phyloP scores from a whole-genome alignment of 345 rosid genomes.

The Carallia pectinifolia region DNA sequence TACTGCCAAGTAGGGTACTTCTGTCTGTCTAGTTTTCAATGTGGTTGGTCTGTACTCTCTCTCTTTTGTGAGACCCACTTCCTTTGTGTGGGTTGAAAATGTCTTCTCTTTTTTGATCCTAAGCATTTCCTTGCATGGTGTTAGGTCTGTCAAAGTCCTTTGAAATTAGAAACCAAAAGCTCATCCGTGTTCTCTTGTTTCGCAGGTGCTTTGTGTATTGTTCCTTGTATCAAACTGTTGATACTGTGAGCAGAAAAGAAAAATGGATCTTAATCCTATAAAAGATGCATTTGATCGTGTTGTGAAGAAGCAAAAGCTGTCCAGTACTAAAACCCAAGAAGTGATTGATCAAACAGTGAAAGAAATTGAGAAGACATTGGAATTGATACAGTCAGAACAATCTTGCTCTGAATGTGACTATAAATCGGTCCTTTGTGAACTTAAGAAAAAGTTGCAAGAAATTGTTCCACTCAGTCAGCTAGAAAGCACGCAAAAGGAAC shows the following conservation, averaged over 20 bases:
- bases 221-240: not conserved
- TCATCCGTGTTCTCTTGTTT: no score
- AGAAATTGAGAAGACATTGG: conserved; percentile 54
- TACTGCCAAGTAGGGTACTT: no score
- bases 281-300: conserved; percentile 82
- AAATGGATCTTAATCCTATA: conserved; percentile 69
- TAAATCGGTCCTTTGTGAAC: conserved; percentile 36
- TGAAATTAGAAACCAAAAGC: no score
- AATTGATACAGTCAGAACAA: conserved; percentile 23
- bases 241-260: not conserved
- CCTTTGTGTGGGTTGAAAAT: no score
- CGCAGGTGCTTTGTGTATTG: conserved; percentile 10
- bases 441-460: conserved; percentile 46
- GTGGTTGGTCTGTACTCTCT: no score
- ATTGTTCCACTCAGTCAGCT: conserved; percentile 44
- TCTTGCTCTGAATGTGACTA: conserved; percentile 27
- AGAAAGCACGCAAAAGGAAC: conserved; percentile 63
- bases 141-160: no score
- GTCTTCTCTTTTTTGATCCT: no score
- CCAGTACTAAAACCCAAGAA: conserved; percentile 52
- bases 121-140: no score
- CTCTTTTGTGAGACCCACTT: no score
- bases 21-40: no score
- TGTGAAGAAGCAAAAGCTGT: conserved; percentile 66
- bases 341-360: conserved; percentile 43